A percentile compares a stretch with the other conserved stretches of the same genome.
Conservation (phyloP, 23 red algal genomes). For the Gracilaria caudata region DNA sequence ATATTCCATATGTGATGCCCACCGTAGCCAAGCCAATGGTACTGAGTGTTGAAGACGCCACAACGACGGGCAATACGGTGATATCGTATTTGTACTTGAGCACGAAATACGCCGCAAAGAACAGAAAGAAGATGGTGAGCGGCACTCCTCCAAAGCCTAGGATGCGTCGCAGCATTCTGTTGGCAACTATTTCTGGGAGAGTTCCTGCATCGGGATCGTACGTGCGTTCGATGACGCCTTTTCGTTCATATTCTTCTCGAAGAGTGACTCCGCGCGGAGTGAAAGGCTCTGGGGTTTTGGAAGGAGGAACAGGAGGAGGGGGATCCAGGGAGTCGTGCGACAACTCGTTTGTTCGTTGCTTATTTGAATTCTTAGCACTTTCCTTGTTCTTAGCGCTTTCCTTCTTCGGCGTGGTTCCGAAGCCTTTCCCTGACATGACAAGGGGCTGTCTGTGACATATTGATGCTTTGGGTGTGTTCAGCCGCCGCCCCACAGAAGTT, state of each 20-base stretch:
- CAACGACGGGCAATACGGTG: constrained; percentile 68
- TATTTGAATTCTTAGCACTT: neutral
- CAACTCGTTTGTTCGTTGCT: neutral
- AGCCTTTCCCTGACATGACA: neutral
- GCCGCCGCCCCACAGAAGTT: neutral
- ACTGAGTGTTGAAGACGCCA: constrained; percentile 74
- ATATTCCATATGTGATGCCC: constrained; percentile 87
- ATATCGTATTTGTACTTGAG: constrained; percentile 78
- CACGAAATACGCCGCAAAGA: constrained; percentile 75
- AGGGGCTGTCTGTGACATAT: neutral
- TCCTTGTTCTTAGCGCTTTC: neutral
- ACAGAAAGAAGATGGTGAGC: constrained; percentile 55
- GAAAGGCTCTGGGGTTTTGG: neutral
- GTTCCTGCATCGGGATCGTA: constrained; percentile 46
- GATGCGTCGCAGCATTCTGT: constrained; percentile 83
- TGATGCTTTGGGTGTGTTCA: neutral
- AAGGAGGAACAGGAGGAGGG: neutral
- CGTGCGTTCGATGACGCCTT: constrained; percentile 34
- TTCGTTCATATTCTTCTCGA: constrained; percentile 38
- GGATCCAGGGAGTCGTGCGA: neutral
- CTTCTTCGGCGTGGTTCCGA: neutral
- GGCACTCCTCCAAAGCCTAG: constrained; percentile 70
- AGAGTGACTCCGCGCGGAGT: constrained; percentile 35
- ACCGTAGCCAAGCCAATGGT: constrained; percentile 69
- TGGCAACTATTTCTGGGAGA: constrained; percentile 72